Conservation (phyloP, 2,329 filamentous ascomycete genomes). For the Cryphonectria naterciae region DNA sequence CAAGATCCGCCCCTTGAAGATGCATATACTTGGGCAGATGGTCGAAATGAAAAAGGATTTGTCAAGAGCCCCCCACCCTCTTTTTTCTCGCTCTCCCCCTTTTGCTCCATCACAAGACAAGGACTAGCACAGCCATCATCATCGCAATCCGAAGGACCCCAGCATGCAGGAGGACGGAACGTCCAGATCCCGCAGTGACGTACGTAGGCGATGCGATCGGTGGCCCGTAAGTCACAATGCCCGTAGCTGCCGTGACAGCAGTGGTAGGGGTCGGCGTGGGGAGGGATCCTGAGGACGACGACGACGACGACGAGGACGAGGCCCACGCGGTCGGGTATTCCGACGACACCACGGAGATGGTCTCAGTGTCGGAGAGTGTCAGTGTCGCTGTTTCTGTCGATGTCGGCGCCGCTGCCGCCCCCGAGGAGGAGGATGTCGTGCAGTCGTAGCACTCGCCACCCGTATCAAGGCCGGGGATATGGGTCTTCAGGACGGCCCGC, state of each 20-base stretch:
- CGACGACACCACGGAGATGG: slow-evolving; percentile 8
- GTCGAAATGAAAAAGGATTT: not conserved
- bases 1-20: slow-evolving; percentile 2
- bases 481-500: slow-evolving; percentile 33
- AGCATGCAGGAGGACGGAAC: not conserved
- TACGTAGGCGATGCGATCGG: slow-evolving; percentile 10
- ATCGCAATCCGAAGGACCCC: slow-evolving; percentile 4
- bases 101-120: slow-evolving; percentile 7
- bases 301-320: not conserved
- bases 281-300: not conserved
- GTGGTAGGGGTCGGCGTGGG: not conserved
- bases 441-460: slow-evolving; percentile 35
- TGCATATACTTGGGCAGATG: not conserved
- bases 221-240: slow-evolving; percentile 6
- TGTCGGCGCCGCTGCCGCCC: not conserved
- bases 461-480: slow-evolving; percentile 33
- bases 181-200: slow-evolving; percentile 21
- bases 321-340: not conserved
- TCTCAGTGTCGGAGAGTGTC: slow-evolving; percentile 17
- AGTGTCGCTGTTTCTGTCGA: slow-evolving; percentile 13
- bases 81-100: not conserved
- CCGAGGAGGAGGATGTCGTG: slow-evolving; percentile 22
- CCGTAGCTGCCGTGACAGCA: not conserved
- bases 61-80: not conserved
- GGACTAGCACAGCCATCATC: slow-evolving; percentile 9